These are phyloP conservation scores for Wilhelminamyces savonicus DNA, from an alignment of 805 yeast genomes.

Conservation along the genomic window DNA sequence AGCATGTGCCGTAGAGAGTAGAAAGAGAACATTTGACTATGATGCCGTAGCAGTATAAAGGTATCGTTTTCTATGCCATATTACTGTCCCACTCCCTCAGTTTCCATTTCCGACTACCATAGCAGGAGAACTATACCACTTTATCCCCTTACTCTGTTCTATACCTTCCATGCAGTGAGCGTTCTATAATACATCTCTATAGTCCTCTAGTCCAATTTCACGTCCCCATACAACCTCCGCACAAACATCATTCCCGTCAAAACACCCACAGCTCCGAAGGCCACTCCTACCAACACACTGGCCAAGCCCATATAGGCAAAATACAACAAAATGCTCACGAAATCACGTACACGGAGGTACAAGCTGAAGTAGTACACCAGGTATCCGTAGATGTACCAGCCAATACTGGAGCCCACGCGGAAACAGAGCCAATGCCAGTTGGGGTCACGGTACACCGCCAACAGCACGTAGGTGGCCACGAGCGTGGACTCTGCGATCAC, in stretches of 20 bases:
- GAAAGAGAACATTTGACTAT: no score
- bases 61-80: no score
- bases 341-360: constrained; percentile 56
- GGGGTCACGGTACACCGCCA: constrained; percentile 47
- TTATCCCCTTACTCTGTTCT: no score
- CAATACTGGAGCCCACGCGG: constrained; percentile 60
- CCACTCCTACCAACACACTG: constrained; percentile 55
- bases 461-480: constrained; percentile 58
- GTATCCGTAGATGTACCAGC: constrained; percentile 63
- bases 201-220: constrained; percentile 44
- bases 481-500: constrained; percentile 69
- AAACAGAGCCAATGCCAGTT: constrained; percentile 86
- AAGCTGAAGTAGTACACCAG: constrained; percentile 59
- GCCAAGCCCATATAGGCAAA: constrained; percentile 66
- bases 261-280: constrained; percentile 72
- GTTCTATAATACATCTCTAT: no score
- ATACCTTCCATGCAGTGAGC: no score
- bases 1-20: neutral
- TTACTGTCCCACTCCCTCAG: no score
- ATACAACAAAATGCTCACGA: constrained; percentile 61
- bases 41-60: no score
- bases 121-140: no score
- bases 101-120: no score
- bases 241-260: constrained; percentile 63
- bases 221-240: constrained; percentile 51